Base-by-base conservation (phyloP, 139 green algal genomes). In the Limnomonas spitsbergensis region DNA sequence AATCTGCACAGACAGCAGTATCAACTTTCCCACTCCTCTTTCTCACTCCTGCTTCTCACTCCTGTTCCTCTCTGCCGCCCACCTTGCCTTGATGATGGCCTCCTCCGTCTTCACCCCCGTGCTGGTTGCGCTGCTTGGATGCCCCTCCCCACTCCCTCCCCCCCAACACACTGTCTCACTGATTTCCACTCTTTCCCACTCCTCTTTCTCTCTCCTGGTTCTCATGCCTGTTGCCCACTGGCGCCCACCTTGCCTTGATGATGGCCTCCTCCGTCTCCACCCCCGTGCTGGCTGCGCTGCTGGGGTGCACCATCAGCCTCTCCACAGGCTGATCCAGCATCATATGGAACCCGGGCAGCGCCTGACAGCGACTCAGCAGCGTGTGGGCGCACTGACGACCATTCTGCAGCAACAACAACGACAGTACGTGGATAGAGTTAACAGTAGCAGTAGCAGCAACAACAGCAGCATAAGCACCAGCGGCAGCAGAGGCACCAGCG, bases 291-390 rank as follows among this genome's bases (percentile, higher is more conserved):
- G 4, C 27, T n/a, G 4, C 29, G 9, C 7, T 32, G 4, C 56
- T 32, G 14, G 56, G 56, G 40, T 69, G 29, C 29, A 66, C 54
- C 31, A 66, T 29, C 4, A 69, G 7, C 2, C 39, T 68, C 47
- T 69, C 39, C 24, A 78, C 72, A 78, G 72, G 72, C 32, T 78
- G 6, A 7, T 78, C 68, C 68, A 75, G 32, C 2, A 20, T 20
- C 40, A 69, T 20, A 27, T 42, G 42, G 7, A 78, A 3, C 6
- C 7, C 6, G 38, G 40, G 32, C 3, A 53, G n/a, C 2, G 29
- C 42, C 72, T 78, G 27, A 20, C 40, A 78, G 14, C 29, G 9
- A 4, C 2, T 36, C 4, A 76, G n/a, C 4, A 61, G 70, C n/a
- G 35, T 20, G 67, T 53, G 36, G 4, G 67, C 67, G 4, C 24